Conservation (phyloP, 164 flowering plant genomes). For the Amborella trichopoda region DNA sequence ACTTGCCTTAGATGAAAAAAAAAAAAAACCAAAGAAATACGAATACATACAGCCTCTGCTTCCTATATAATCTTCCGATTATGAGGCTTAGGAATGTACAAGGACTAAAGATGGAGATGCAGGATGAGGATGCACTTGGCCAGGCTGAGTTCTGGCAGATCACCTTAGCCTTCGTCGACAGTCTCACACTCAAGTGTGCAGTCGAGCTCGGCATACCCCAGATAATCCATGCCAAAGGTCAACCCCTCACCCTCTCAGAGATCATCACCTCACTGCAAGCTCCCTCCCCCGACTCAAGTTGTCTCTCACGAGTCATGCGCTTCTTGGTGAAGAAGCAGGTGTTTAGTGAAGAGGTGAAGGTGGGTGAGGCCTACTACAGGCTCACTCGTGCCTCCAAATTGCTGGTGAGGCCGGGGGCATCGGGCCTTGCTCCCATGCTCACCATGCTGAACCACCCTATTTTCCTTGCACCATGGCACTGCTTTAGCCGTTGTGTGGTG, state of each 20-base stretch:
- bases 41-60: too few species aligned
- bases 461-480: conserved; percentile 18
- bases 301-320: conserved; percentile 35
- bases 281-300: conserved; percentile 14
- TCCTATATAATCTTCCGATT: too few species aligned
- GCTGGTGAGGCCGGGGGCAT: conserved; percentile 15
- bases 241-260: conserved; percentile 23
- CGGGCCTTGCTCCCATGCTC: conserved; percentile 18
- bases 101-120: too few species aligned
- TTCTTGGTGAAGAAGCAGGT: conserved; percentile 24
- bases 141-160: conserved; percentile 23
- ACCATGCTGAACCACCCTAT: conserved; percentile 17
- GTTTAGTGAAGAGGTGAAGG: conserved; percentile 9
- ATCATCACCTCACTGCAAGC: conserved; percentile 11
- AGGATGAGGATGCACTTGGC: too few species aligned
- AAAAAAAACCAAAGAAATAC: too few species aligned
- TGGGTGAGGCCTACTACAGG: conserved; percentile 14
- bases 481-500: conserved; percentile 17
- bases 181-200: conserved; percentile 33
- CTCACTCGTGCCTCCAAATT: conserved; percentile 18
- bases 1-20: too few species aligned
- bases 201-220: conserved; percentile 39
- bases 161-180: conserved; percentile 26
- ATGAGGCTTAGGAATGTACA: too few species aligned
- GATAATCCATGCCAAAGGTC: conserved; percentile 24